Percentiles rank a stretch among this genome's conserved stretches.
These are phyloP conservation scores for Fusarium scirpi DNA, from an alignment of 2,329 filamentous ascomycete species.

Conservation along the genomic window DNA sequence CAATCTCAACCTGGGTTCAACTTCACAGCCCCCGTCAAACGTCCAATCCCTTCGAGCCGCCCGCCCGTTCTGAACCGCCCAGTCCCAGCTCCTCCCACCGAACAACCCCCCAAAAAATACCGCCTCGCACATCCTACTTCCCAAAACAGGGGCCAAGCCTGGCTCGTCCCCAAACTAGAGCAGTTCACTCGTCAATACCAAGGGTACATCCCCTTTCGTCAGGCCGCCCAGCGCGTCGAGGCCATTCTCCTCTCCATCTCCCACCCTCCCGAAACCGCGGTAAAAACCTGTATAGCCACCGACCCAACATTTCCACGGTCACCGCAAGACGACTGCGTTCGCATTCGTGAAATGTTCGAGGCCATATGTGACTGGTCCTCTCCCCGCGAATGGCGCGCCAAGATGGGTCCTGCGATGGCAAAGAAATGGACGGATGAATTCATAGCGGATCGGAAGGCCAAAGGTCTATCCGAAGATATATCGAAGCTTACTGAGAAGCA, in stretches of 20 bases:
- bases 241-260: constrained; percentile 13
- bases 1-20: neutral
- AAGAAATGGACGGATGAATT: constrained; percentile 25
- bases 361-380: constrained; percentile 40
- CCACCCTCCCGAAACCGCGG: neutral
- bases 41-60: neutral
- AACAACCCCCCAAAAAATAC: neutral
- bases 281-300: neutral
- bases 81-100: neutral
- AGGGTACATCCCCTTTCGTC: constrained; percentile 11
- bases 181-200: constrained; percentile 19
- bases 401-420: constrained; percentile 28
- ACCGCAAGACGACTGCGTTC: neutral
- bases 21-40: neutral
- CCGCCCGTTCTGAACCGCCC: neutral
- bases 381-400: constrained; percentile 34
- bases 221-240: neutral
- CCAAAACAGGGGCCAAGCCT: neutral
- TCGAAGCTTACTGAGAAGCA: constrained; percentile 21
- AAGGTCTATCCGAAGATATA: constrained; percentile 5
- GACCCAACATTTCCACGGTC: constrained; percentile 30
- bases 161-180: constrained; percentile 6
- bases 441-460: neutral
- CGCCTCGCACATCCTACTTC: neutral
- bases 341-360: constrained; percentile 33